Base-by-base conservation (phyloP, 495 filamentous ascomycete species). In the Aspergillus indologenus region DNA sequence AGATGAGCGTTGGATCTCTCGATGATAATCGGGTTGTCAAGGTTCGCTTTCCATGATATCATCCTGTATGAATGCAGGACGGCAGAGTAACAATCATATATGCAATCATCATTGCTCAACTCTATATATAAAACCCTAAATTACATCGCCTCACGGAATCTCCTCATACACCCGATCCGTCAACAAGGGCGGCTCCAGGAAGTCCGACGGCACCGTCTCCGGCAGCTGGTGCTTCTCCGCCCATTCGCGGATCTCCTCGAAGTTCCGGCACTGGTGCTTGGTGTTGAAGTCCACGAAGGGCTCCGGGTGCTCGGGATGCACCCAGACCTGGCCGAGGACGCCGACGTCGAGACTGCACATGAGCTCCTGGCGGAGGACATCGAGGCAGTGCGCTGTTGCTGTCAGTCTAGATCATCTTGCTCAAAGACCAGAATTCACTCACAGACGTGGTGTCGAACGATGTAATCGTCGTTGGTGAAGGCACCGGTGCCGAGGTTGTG, bases 261-360 rank as follows among this genome's bases (percentile, higher is more conserved):
- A 83, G 54, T 83, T 80, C 48, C 77, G 71, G 64, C 82, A 83
- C 54, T 68, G 71, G 58, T 83, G 81, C 58, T 71, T 59, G 0
- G 79, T 81, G 57, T 81, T 78, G 68, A 84, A 83, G 58, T 83
- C 80, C 6, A 78, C 72, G 60, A 77, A 81, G 0, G 77, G 68
- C 15, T 61, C 64, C 1, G 79, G 78, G 29, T 60, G 23, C 4
- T 68, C 56, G 6, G 61, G 57, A 44, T 78, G 62, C 57, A 70
- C 65, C 80, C 80, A 82, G 17, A 82, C 75, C 54, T 83, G 78
- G 5, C 78, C 79, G 0, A 81, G 65, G 1, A 81, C 68, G 1
- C 73, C 75, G 19, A 72, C 73, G 60, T 82, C 79, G 34, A 71
- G 61, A 9, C 69, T 75, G 62, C 81, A 83, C 79, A 82, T 82